These are phyloP conservation scores for Cupressus sempervirens DNA, from an alignment of 75 land plant genomes.

Conservation along the genomic window DNA sequence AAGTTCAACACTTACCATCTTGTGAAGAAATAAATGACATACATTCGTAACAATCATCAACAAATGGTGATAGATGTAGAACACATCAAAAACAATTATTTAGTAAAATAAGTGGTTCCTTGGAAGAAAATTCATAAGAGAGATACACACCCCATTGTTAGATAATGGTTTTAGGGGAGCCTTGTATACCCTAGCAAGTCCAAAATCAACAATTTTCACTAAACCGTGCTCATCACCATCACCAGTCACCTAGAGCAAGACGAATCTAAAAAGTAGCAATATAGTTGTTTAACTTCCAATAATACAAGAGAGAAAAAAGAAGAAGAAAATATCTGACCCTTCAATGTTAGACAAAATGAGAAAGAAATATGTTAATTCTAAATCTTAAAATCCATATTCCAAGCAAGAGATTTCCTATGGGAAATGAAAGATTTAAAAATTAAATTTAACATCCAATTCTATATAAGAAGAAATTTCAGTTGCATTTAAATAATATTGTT, in stretches of 20 bases:
- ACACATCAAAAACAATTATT: not conserved
- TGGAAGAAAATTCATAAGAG: not conserved
- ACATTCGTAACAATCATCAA: not conserved
- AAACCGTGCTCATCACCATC: constrained; percentile 96
- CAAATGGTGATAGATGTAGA: not conserved
- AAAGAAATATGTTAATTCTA: not conserved
- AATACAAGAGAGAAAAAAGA: not conserved
- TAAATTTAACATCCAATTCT: not conserved
- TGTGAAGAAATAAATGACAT: not conserved
- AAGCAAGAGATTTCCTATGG: not conserved
- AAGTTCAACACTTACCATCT: constrained; percentile 11
- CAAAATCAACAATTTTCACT: constrained; percentile 97
- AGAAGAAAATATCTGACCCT: not conserved
- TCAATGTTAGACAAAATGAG: not conserved
- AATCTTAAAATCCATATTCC: not conserved
- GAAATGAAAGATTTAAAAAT: too few species aligned
- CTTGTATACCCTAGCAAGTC: constrained; percentile 90
- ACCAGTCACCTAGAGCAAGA: constrained; percentile 68
- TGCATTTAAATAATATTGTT: not conserved
- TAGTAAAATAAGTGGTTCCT: not conserved
- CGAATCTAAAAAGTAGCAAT: not conserved
- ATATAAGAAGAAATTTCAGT: not conserved
- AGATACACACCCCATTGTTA: constrained; percentile 73
- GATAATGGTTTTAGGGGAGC: constrained; percentile 85
- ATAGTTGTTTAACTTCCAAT: not conserved